Evolutionary conservation across 1,284 basidiomycete genomes (phyloP), one percentile per base, ranked within the genome.

Genomic region (Sphagnurus paluster): DNA sequence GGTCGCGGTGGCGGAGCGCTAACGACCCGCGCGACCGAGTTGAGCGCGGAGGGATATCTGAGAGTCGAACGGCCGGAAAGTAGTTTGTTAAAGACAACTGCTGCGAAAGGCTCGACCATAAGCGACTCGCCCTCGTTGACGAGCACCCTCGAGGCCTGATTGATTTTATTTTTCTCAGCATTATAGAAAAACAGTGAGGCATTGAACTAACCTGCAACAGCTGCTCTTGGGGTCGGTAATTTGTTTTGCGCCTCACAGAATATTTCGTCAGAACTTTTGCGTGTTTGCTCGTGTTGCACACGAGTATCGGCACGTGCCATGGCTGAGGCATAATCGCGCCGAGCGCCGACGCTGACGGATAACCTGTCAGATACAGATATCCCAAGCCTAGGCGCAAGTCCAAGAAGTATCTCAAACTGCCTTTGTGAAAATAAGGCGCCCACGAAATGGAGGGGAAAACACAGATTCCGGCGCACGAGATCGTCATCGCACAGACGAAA

Each of bases 51-150:
- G 46, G 58, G 46, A 42, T 56, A 55, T 56, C 53, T 56, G 53
- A 66, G 52, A 50, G 68, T 60, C 50, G 70, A 66, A 54, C 72
- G 70, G 53, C 68, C 66, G 37, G 75, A 69, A 56, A 76, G 66
- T 55, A 81, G 60, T 49, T 76, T 71, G 64, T 69, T 76, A 60
- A 76, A 62, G 55, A 79, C 68, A 56, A 72, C 68, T 46, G 73
- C 68, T 54, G 74, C 69, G 52, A 80, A 63, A 57, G 77, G 76
- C 69, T 82, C 78, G 52, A 75, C 68, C 74, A 77, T 76, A 62
- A 64, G 68, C 64, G 50, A 61, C 67, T 65, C 70, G 66, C 61
- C 65, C 50, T 48, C 52, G 23, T 34, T 48, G 56, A 70, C 67
- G 68, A 67, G 67, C 57, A 56, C 55, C 57, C 25, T 9, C 24